These are phyloP conservation scores for Moesziomyces sp. DNA, from an alignment of 1,284 basidiomycete genomes.

Conservation along the genomic window DNA sequence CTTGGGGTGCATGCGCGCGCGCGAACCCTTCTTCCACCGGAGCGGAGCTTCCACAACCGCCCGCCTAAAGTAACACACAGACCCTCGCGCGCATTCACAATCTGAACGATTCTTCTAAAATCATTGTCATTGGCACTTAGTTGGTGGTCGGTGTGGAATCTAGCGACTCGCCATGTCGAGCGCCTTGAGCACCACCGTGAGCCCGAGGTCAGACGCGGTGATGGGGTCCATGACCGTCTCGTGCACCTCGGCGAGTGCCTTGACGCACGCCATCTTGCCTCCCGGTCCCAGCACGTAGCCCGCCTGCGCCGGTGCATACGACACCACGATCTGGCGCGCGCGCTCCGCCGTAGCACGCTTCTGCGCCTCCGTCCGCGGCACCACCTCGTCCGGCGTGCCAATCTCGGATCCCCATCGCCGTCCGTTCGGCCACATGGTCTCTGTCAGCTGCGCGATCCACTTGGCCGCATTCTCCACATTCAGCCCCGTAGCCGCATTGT, in stretches of 20 bases:
- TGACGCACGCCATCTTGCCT: slow-evolving; percentile 57
- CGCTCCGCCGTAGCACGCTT: slow-evolving; percentile 43
- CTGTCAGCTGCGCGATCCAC: slow-evolving; percentile 54
- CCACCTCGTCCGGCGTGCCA: slow-evolving; percentile 23
- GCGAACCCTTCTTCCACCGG: too few species aligned
- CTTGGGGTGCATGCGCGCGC: too few species aligned
- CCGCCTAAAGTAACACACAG: slow-evolving; percentile 13
- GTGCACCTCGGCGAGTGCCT: slow-evolving; percentile 60
- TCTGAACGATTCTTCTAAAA: too few species aligned
- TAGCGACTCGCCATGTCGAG: slow-evolving; percentile 54
- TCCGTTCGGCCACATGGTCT: slow-evolving; percentile 63
- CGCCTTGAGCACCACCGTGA: slow-evolving; percentile 53
- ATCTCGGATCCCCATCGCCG: slow-evolving; percentile 27
- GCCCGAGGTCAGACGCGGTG: slow-evolving; percentile 50
- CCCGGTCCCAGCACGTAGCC: slow-evolving; percentile 64
- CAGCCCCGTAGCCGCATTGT: slow-evolving; percentile 56
- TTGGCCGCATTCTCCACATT: slow-evolving; percentile 51
- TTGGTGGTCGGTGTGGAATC: too few species aligned
- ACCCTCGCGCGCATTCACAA: background rate
- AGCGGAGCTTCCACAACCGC: too few species aligned
- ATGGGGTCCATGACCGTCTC: slow-evolving; percentile 53
- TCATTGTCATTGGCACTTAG: too few species aligned
- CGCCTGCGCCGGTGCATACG: slow-evolving; percentile 64
- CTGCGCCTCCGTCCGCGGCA: slow-evolving; percentile 39
- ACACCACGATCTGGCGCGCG: slow-evolving; percentile 58